Conservation (phyloP, 495 filamentous ascomycete species). For the Aspergillus ostianus region DNA sequence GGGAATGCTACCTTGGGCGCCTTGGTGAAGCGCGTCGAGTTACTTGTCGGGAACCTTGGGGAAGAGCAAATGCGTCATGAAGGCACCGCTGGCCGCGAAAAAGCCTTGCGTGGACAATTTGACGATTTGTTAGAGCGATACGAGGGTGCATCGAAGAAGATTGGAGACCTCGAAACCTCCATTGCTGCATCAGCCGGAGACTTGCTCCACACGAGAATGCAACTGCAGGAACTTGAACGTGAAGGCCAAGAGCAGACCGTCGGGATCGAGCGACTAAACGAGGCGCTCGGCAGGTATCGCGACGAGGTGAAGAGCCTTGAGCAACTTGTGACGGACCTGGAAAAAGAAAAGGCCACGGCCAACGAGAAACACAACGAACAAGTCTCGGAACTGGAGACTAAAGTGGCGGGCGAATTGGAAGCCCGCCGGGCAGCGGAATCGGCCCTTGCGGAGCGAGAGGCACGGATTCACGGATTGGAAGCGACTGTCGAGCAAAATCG, state of each 20-base stretch:
- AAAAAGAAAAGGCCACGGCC: conserved; percentile 47
- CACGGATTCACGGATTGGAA: conserved; percentile 43
- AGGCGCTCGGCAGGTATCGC: conserved; percentile 61
- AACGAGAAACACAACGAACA: conserved; percentile 31
- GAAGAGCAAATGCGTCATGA: conserved; percentile 31
- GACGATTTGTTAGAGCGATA: conserved; percentile 38
- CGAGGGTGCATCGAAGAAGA: conserved; percentile 41
- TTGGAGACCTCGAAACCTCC: conserved; percentile 49
- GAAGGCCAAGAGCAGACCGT: conserved; percentile 56
- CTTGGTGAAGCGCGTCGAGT: conserved; percentile 34
- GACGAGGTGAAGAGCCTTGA: conserved; percentile 64
- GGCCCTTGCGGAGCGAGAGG: conserved; percentile 30
- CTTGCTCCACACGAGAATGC: conserved; percentile 43
- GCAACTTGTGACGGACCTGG: conserved; percentile 55
- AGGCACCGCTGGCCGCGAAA: conserved; percentile 35
- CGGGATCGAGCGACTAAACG: conserved; percentile 58
- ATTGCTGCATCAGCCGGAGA: conserved; percentile 57
- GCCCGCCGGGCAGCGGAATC: conserved; percentile 38
- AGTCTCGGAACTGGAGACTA: conserved; percentile 41
- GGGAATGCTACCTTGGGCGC: conserved; percentile 39
- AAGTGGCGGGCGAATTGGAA: conserved; percentile 35
- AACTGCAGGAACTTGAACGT: conserved; percentile 47
- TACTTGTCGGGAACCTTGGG: conserved; percentile 36
- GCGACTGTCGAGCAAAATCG: conserved; percentile 32
- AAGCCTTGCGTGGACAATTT: conserved; percentile 42